Base-by-base conservation (phyloP, 140 eudicot species). In the Artemisia princeps region DNA sequence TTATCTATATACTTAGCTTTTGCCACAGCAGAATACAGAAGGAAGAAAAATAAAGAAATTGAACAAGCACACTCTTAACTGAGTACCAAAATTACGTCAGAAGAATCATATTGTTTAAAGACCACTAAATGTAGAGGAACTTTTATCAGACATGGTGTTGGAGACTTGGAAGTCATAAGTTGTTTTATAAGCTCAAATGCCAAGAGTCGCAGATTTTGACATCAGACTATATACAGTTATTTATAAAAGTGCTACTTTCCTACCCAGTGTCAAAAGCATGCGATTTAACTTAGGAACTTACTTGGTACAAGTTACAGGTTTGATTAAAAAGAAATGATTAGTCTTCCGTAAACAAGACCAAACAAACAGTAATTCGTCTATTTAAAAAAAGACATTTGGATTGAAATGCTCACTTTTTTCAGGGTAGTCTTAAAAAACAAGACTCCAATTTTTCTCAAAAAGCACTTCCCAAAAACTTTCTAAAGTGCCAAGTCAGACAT, bases 1-100 rank as follows among this genome's bases (percentile, higher is more conserved):
- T 74, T 53, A 54, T 65, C 28, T 40, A 17, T 33, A 42, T 2
- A 68, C 57, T 50, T 28, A 44, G 23, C 24, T 57, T 57, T 55
- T 55, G 42, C 14, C 49, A 53, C 70, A 52, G 20, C 69, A 50
- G 16, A 30, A 22, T 37, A 37, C 44, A 0, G 44, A 37, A 2
- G 7, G 26, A 16, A n/a, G 13, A 71, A 55, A 3, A 12, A 50
- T 69, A 17, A 57, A 69, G 65, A 58, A 56, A 9, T 23, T 30
- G 3, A 48, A 24, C 54, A 10, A 20, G 33, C 62, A 56, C 14
- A 4, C 26, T 56, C n/a, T 56, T 20, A 56, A 56, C 40, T n/a
- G 45, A 15, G n/a, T 49, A 53, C 52, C 42, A 30, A 62, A 60
- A 48, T 2, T 10, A 3, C 20, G 15, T 23, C 67, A 12, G 33